Percentiles rank a stretch among this genome's conserved stretches.
Evolutionary conservation across 2,329 filamentous ascomycete species (phyloP).

Genomic region (Stagonosporopsis rhizophila): DNA sequence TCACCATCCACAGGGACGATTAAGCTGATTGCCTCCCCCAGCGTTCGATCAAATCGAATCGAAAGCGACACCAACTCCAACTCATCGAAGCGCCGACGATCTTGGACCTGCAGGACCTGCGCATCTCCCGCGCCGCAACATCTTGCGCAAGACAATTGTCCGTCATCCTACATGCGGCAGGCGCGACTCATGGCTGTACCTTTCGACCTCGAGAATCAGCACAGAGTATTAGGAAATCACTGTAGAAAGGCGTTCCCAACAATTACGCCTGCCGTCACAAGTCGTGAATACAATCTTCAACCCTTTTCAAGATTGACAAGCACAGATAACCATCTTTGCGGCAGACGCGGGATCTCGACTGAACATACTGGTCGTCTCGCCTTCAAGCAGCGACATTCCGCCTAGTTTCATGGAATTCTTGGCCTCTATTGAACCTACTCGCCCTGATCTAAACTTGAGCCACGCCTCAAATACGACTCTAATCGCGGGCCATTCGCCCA

Average conservation of each 20-base stretch:
- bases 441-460: background rate
- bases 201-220: background rate
- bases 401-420: background rate
- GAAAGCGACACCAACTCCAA: conserved; percentile 9
- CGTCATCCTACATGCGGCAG: conserved; percentile 3
- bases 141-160: conserved; percentile 10
- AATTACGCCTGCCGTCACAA: background rate
- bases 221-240: background rate
- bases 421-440: background rate
- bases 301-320: background rate
- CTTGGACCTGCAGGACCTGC: conserved; percentile 12
- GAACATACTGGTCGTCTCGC: background rate
- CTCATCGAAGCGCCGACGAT: conserved; percentile 11
- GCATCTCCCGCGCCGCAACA: conserved; percentile 11
- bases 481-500: background rate
- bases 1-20: background rate
- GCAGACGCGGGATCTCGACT: background rate
- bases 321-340: background rate
- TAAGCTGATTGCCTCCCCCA: background rate
- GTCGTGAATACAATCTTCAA: background rate
- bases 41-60: conserved; percentile 1
- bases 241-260: background rate
- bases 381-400: background rate
- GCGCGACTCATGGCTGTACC: background rate
- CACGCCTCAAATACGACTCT: background rate